A percentile compares a stretch with the other conserved stretches of the same genome.
Evolutionary conservation across 2,329 filamentous ascomycete genomes (phyloP).

Genomic region (Talaromyces sp.): DNA sequence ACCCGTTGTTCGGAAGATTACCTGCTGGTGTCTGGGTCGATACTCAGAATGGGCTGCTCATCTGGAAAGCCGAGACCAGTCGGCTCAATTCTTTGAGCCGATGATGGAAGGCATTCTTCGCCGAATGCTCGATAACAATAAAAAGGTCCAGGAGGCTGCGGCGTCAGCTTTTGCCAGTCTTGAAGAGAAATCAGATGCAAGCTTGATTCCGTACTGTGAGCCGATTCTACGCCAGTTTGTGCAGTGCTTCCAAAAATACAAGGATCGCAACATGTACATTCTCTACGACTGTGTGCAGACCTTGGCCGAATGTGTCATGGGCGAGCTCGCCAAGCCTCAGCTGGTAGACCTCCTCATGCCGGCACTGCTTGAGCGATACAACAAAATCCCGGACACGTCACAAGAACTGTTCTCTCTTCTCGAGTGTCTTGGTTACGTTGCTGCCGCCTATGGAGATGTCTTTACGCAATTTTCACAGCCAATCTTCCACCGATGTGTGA

Average conservation of each 20-base stretch:
- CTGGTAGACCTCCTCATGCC: constrained; percentile 89
- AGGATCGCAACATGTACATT: constrained; percentile 98
- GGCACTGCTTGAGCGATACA: constrained; percentile 81
- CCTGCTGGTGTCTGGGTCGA: constrained; percentile 92
- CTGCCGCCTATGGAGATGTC: constrained; percentile 72
- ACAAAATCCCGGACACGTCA: constrained; percentile 79
- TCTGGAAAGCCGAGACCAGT: constrained; percentile 61
- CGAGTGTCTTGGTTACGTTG: constrained; percentile 94
- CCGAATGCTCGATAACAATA: constrained; percentile 95
- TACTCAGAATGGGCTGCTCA: constrained; percentile 90
- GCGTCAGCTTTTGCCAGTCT: constrained; percentile 94
- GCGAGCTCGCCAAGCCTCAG: constrained; percentile 71
- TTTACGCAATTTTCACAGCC: constrained; percentile 82
- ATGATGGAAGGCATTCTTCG: constrained; percentile 95
- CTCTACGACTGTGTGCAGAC: constrained; percentile 98
- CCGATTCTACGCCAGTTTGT: constrained; percentile 92
- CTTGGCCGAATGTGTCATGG: constrained; percentile 83
- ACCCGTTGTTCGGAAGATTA: constrained; percentile 91
- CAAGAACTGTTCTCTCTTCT: constrained; percentile 89
- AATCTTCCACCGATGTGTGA: constrained; percentile 82
- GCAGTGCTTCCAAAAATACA: constrained; percentile 87
- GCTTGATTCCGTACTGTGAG: constrained; percentile 76
- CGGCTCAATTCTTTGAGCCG: constrained; percentile 78
- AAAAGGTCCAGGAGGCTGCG: constrained; percentile 94
- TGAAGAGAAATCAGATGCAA: constrained; percentile 83